Evolutionary conservation across 1,284 basidiomycete species (phyloP).

Genomic region (Trametes sp.): DNA sequence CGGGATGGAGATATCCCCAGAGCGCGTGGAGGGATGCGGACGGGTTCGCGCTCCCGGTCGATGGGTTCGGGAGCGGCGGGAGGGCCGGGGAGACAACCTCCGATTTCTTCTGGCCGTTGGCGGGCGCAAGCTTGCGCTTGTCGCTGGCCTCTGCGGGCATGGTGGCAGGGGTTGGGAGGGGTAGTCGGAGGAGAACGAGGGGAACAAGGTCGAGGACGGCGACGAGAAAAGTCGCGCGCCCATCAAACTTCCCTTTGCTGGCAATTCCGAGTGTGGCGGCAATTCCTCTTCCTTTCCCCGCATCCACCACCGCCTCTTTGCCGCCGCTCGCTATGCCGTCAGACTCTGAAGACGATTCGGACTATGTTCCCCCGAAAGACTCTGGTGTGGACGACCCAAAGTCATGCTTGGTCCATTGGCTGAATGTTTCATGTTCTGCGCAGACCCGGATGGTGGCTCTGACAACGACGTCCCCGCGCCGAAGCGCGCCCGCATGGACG

Average conservation of each 20-base stretch:
- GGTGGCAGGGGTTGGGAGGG: conserved; percentile 4
- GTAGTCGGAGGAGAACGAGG: conserved; percentile 3
- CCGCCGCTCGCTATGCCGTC: conserved; percentile 42
- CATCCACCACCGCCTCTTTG: conserved; percentile 23
- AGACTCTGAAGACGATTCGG: conserved; percentile 72
- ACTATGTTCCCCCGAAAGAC: conserved; percentile 65
- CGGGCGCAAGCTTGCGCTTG: conserved; percentile 10
- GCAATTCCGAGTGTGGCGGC: conserved; percentile 16
- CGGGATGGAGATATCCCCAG: conserved; percentile 77
- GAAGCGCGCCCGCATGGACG: conserved; percentile 28
- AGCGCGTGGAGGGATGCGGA: conserved; percentile 71
- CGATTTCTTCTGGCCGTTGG: conserved; percentile 21
- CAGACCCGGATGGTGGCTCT: conserved; percentile 16
- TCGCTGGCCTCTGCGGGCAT: conserved; percentile 28
- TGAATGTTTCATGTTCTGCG: not conserved
- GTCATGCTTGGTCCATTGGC: conserved; percentile 1
- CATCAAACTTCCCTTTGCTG: conserved; percentile 31
- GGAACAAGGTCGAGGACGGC: conserved; percentile 17
- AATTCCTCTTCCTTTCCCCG: conserved; percentile 13
- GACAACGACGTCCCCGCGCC: conserved; percentile 20
- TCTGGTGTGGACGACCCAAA: conserved; percentile 15
- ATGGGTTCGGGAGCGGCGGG: conserved; percentile 41
- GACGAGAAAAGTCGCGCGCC: conserved; percentile 26
- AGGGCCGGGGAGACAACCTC: not conserved
- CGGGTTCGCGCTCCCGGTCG: conserved; percentile 74